Conservation (phyloP, 2,329 filamentous ascomycete species). For the Rutstroemia sp. region DNA sequence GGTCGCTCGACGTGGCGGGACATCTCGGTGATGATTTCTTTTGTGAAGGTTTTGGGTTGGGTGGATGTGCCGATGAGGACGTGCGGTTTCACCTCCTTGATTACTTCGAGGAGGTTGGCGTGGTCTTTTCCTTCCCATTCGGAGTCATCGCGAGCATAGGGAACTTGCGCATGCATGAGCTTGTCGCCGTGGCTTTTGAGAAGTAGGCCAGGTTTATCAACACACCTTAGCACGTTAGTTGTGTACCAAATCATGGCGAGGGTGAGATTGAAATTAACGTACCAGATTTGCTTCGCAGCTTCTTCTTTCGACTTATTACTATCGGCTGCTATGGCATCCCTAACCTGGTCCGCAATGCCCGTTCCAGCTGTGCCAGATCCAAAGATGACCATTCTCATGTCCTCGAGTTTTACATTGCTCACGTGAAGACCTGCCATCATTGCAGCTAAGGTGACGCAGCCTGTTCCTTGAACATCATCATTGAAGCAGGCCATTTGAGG, state of each 20-base stretch:
- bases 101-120: constrained; percentile 54
- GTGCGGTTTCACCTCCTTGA: constrained; percentile 68
- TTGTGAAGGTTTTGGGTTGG: constrained; percentile 64
- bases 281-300: constrained; percentile 76
- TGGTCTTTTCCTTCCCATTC: constrained; percentile 55
- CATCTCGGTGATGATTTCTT: constrained; percentile 70
- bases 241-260: neutral
- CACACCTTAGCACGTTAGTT: constrained; percentile 44
- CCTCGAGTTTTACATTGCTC: constrained; percentile 55
- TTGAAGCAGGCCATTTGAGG: constrained; percentile 77
- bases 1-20: constrained; percentile 62
- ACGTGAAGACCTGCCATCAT: constrained; percentile 71
- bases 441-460: constrained; percentile 77
- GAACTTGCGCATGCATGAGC: constrained; percentile 58
- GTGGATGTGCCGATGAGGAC: constrained; percentile 82
- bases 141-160: constrained; percentile 55
- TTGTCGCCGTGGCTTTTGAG: constrained; percentile 52
- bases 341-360: constrained; percentile 78
- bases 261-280: constrained; percentile 15
- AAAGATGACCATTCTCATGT: constrained; percentile 68
- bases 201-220: constrained; percentile 76
- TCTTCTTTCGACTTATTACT: constrained; percentile 61
- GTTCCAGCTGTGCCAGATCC: constrained; percentile 76
- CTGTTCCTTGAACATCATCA: constrained; percentile 84
- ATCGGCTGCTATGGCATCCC: constrained; percentile 69